Evolutionary conservation across 2,329 filamentous ascomycete species (phyloP), one percentile per base, ranked within the genome.

Genomic region (Colletotrichum tropicicola): DNA sequence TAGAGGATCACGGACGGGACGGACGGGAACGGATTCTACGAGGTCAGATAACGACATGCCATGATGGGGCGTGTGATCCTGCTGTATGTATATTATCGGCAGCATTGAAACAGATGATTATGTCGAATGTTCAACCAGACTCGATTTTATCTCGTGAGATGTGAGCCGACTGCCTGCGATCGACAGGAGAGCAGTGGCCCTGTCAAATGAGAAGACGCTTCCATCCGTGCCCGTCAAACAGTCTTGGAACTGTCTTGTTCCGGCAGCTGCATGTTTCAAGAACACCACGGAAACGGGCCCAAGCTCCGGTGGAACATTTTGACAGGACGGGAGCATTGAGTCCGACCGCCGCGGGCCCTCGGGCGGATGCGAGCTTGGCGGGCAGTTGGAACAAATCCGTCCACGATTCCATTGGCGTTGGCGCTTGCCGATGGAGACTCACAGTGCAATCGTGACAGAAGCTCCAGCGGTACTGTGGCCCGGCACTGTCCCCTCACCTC

Each of bases 71-170:
- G 51, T 57, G 39, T 44, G 66, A 65, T 68, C 59, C 59, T 52
- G 64, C 65, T 68, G 65, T 59, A 54, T 68, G 64, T 68, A 68
- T 60, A 58, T 54, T 67, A 68, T 44, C 56, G 65, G 44, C 66
- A 68, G 48, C 47, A 64, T 51, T 21, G 8, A 32, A 43, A 12
- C 10, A 60, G 44, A 55, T 44, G 39, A 37, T 21, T 23, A 27
- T 63, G 54, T 39, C 32, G 21, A 59, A 51, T 44, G 48, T 65
- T 55, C 48, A 44, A 28, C 35, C 37, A 8, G 9, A 7, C 6
- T n/a, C 25, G 2, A n/a, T 8, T 10, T 4, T 4, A 7, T 21
- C 8, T 41, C 17, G 25, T 21, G 19, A 17, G 27, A 45, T 45
- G 19, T 27, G 28, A 21, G 19, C 6, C 15, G 10, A 10, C 19